A percentile compares a stretch with the other conserved stretches of the same genome.
Conservation (phyloP, 2,329 filamentous ascomycete genomes). For the Zelopaecilomyces penicillatus region DNA sequence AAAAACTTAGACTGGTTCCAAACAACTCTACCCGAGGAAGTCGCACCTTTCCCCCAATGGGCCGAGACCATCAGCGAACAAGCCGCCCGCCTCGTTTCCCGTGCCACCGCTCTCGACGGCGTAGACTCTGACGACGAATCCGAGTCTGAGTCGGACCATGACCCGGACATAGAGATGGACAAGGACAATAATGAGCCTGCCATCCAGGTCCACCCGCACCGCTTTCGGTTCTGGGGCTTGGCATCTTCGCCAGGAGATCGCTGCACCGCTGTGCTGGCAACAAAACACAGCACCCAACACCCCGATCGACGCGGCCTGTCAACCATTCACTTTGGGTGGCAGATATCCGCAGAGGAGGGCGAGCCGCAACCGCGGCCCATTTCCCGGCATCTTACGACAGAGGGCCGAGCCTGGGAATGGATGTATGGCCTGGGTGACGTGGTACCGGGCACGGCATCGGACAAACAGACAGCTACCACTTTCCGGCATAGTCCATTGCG, state of each 20-base stretch:
- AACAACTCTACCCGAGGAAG: conserved; percentile 32
- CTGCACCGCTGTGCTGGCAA: conserved; percentile 42
- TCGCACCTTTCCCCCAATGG: conserved; percentile 33
- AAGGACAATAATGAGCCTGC: conserved; percentile 3
- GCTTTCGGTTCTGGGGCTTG: conserved; percentile 47
- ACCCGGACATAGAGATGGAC: conserved; percentile 9
- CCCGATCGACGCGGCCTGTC: conserved; percentile 34
- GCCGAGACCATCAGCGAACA: conserved; percentile 37
- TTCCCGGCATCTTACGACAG: conserved; percentile 36
- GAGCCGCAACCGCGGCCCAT: background rate
- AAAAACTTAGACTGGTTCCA: conserved; percentile 46
- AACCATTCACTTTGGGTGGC: conserved; percentile 30
- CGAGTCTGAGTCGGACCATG: conserved; percentile 15
- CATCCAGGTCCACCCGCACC: conserved; percentile 38
- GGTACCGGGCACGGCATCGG: conserved; percentile 32
- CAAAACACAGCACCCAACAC: conserved; percentile 39
- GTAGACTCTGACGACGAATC: conserved; percentile 19
- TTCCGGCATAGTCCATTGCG: conserved; percentile 20
- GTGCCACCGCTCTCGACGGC: conserved; percentile 34
- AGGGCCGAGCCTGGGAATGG: conserved; percentile 48
- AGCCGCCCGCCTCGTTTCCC: conserved; percentile 35
- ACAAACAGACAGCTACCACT: conserved; percentile 11
- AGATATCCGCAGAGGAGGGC: conserved; percentile 10
- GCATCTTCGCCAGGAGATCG: conserved; percentile 43
- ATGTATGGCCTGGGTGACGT: conserved; percentile 47